Evolutionary conservation across 257 asterid genomes (phyloP).

Genomic region (Leonotis leonurus): DNA sequence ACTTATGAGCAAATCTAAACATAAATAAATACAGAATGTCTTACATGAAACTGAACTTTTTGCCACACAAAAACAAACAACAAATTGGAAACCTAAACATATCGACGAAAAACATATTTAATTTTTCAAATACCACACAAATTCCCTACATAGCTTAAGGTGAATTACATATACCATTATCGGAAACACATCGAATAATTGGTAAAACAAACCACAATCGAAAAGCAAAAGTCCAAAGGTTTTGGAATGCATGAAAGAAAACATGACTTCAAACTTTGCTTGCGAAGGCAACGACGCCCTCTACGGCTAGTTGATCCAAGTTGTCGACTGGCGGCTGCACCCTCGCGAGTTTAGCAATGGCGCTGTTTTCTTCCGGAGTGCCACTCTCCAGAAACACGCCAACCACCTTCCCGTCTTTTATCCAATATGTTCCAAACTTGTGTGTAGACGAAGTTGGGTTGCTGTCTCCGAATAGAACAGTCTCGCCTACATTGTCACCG

Average conservation of each 20-base stretch:
- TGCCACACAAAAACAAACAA: too few relatives aligned
- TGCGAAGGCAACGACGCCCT: constrained; percentile 70
- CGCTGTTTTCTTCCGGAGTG: constrained; percentile 76
- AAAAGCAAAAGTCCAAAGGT: not conserved
- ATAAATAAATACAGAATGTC: too few relatives aligned
- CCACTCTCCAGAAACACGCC: constrained; percentile 90
- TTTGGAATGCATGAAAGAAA: not conserved
- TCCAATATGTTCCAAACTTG: constrained; percentile 89
- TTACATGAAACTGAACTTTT: too few relatives aligned
- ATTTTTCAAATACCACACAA: not conserved
- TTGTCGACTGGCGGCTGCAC: constrained; percentile 54
- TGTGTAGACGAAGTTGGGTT: constrained; percentile 57
- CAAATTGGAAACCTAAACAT: too few relatives aligned
- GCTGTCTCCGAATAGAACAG: constrained; percentile 70
- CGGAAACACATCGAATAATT: not conserved
- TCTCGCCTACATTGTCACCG: constrained; percentile 76
- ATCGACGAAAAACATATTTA: not conserved
- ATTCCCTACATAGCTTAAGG: not conserved
- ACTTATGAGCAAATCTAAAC: too few relatives aligned
- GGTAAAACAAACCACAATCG: not conserved
- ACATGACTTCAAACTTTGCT: constrained; percentile 37
- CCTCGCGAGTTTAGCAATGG: constrained; percentile 75
- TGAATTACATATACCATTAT: not conserved
- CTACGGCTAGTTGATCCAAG: constrained; percentile 57
- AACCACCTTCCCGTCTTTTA: constrained; percentile 71